A percentile compares a stretch with the other conserved stretches of the same genome.
Evolutionary conservation across 2,329 filamentous ascomycete species (phyloP).

Genomic region (Cephalotrichum gorgonifer): DNA sequence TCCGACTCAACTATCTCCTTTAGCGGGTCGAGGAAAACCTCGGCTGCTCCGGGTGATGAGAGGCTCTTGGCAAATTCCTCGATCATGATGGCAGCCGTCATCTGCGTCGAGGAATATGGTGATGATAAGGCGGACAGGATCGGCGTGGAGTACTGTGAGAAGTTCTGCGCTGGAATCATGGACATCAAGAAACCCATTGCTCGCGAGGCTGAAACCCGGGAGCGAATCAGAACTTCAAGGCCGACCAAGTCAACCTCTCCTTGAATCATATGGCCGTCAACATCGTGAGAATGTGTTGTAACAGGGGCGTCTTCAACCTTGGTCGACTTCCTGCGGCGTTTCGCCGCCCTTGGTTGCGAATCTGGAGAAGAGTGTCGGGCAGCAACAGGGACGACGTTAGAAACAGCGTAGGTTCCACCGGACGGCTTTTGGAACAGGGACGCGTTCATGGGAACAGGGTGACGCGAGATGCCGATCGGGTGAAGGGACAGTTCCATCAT

Average conservation of each 20-base stretch:
- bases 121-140: conserved; percentile 60
- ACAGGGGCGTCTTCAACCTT: conserved; percentile 62
- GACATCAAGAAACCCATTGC: conserved; percentile 81
- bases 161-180: conserved; percentile 53
- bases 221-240: conserved; percentile 77
- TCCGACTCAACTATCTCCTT: conserved; percentile 72
- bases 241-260: conserved; percentile 94
- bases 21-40: conserved; percentile 51
- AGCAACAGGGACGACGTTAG: conserved; percentile 31
- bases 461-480: conserved; percentile 82
- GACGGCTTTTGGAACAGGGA: conserved; percentile 88
- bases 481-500: conserved; percentile 78
- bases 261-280: conserved; percentile 96
- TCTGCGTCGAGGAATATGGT: conserved; percentile 73
- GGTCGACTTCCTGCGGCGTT: conserved; percentile 75
- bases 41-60: conserved; percentile 32
- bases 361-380: conserved; percentile 42
- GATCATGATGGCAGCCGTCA: conserved; percentile 71
- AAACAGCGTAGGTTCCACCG: conserved; percentile 64
- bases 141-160: conserved; percentile 53
- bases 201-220: conserved; percentile 74
- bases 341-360: conserved; percentile 51
- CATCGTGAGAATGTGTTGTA: conserved; percentile 71
- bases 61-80: conserved; percentile 71
- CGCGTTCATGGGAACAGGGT: conserved; percentile 86